phyloP scores from a whole-genome alignment of 2,329 filamentous ascomycete species.

The Fusarium sororula region DNA sequence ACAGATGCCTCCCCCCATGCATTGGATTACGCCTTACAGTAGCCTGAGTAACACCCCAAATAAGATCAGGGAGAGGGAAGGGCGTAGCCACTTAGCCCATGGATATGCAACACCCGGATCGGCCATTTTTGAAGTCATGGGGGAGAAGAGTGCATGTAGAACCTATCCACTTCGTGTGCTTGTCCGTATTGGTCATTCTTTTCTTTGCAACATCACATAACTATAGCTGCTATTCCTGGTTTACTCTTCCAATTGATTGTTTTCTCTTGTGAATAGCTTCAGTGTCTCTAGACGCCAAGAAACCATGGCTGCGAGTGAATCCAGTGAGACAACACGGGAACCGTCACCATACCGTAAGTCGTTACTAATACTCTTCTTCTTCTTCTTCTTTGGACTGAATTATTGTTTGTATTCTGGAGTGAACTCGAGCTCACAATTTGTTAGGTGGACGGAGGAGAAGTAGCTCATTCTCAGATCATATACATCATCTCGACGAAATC shows the following conservation, averaged over 20 bases:
- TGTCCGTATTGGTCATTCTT: not conserved
- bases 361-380: not conserved
- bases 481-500: slow-evolving; percentile 47
- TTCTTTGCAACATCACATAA: slow-evolving; percentile 6
- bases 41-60: not conserved
- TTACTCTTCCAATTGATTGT: not conserved
- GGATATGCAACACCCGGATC: slow-evolving; percentile 5
- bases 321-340: slow-evolving; percentile 42
- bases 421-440: slow-evolving; percentile 20
- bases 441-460: slow-evolving; percentile 40
- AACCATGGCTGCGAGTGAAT: slow-evolving; percentile 40
- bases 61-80: not conserved
- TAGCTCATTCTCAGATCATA: slow-evolving; percentile 37
- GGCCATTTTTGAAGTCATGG: slow-evolving; percentile 22
- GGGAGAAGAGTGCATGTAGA: slow-evolving; percentile 12
- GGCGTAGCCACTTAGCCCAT: slow-evolving; percentile 25
- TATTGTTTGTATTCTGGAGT: not conserved
- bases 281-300: not conserved
- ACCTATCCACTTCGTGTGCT: slow-evolving; percentile 17
- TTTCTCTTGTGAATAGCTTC: slow-evolving; percentile 30
- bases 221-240: not conserved
- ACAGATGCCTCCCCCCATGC: not conserved
- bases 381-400: not conserved
- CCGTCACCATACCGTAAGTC: slow-evolving; percentile 41
- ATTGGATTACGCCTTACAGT: not conserved